Base-by-base conservation (phyloP, 1,284 basidiomycete genomes). In the Caloboletus firmus region DNA sequence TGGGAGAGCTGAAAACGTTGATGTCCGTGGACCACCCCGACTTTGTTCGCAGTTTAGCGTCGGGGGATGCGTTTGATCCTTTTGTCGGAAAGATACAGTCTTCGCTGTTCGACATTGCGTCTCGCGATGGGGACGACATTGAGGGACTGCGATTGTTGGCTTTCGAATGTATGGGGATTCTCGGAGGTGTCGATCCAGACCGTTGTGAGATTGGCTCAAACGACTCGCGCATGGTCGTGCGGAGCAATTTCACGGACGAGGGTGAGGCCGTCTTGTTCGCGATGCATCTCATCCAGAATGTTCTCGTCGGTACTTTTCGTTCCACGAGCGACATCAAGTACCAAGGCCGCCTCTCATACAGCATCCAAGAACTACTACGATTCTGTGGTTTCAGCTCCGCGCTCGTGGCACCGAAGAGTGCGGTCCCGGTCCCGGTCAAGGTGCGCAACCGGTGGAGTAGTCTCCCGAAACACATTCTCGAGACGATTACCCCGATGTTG, bases 101-200 rank as follows among this genome's bases (percentile, higher is more conserved):
- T 0, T 80, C 82, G 1, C 74, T 99, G 6, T 80, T 97, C 50
- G 71, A 79, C 13, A 85, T 89, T 0, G 86, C 89, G 0, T 85
- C 84, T 43, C 82, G 92, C 13, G 93, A 95, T 59, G 86, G 84
- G 11, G 90, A 93, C 49, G 88, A 83, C 7, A 82, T 83, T 4
- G 85, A 93, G 52, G 66, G 79, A 7, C 67, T 95, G 36, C 83
- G 84, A 18, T 74, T 84, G 40, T 71, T 91, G 18, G 87, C 91
- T 0, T 95, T 91, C 65, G 92, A 97, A 66, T 98, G 94, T 68
- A 84, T 99, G 48, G 95, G 96, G 1, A 82, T 93, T n/a, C 73
- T 99, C 5, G 97, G 97, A 7, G 97, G 97, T 1, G 81, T 97
- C 18, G 97, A 99, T 72, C 95, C 97, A 1, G 97, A 99, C 75